Evolutionary conservation across 164 flowering plant species (phyloP), one percentile per base, ranked within the genome.

Genomic region (Macadamia tetraphylla): DNA sequence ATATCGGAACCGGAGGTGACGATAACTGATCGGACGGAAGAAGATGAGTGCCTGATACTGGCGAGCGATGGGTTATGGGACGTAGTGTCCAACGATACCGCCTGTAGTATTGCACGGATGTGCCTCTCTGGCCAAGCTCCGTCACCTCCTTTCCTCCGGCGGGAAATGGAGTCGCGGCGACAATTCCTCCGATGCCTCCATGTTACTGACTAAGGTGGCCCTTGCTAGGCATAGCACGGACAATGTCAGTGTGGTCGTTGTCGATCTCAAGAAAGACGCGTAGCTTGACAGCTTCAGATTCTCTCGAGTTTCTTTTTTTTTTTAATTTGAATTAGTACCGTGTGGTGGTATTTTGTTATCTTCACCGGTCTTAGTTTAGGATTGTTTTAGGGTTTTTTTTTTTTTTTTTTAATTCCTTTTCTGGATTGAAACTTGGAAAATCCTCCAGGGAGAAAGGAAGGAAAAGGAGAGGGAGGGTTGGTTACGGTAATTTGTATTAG

Each of bases 21-120:
- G 6, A 59, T 86, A 6, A 78, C 70, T 29, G 81, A 82, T 44
- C 78, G 97, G 35, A 80, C 80, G 14, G 75, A 58, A 3, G 85
- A 81, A 59, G 97, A 88, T 69, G 94, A 91, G 59, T 91, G 87
- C 64, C 62, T 91, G 59, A 91, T 91, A 1, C 67, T 88, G 40
- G 97, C 91, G 0, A 91, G 94, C 71, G 97, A 91, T 53, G 93
- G 96, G 0, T 71, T 90, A 12, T 90, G 96, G 96, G 96, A 88
- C 55, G 92, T 88, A 35, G 87, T 91, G 18, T 70, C 90, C 0
- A 85, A 86, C 72, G 86, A 87, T n/a, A 83, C 80, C 1, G 94
- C 91, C 0, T 86, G 91, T 67, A 75, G 77, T 1, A 89, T 91
- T 29, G 96, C 83, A 1, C 77, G 91, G 11, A 86, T 83, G 95